These are phyloP conservation scores for Fusarium oligoseptatum DNA, from an alignment of 2,329 filamentous ascomycete species.

Conservation along the genomic window DNA sequence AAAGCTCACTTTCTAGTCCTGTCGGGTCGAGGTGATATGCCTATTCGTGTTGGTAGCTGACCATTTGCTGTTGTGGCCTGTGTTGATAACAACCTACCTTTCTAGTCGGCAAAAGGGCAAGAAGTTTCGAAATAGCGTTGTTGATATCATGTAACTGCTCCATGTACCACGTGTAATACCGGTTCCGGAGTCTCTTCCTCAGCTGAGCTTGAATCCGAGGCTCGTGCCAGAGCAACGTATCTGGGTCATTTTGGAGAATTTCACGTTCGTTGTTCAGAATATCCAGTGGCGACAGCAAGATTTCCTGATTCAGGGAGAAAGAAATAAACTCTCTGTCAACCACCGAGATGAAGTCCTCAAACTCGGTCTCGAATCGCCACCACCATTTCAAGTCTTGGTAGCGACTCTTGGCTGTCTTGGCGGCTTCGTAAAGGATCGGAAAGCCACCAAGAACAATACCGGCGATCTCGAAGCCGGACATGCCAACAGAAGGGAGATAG, in stretches of 20 bases:
- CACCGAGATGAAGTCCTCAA: constrained; percentile 10
- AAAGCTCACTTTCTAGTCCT: background rate
- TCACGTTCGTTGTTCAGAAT: background rate
- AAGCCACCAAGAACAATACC: constrained; percentile 11
- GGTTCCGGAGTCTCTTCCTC: background rate
- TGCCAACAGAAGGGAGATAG: background rate
- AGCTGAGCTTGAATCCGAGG: constrained; percentile 4
- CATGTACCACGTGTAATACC: constrained; percentile 10
- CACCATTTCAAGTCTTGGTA: background rate
- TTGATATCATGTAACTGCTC: constrained; percentile 1
- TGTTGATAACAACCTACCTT: background rate
- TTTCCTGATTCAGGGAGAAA: constrained; percentile 7
- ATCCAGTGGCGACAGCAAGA: background rate
- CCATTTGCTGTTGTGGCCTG: background rate
- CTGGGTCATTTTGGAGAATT: background rate
- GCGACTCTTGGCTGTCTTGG: background rate
- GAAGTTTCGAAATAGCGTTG: background rate
- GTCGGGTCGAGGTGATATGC: background rate
- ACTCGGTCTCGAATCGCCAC: constrained; percentile 19
- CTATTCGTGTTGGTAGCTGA: background rate
- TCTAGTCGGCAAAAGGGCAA: background rate
- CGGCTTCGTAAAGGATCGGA: background rate
- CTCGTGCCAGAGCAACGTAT: background rate
- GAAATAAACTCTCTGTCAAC: constrained; percentile 1
- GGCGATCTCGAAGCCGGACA: constrained; percentile 19